These are phyloP conservation scores for Neohortaea acidophila DNA, from an alignment of 495 filamentous ascomycete species.

Conservation along the genomic window DNA sequence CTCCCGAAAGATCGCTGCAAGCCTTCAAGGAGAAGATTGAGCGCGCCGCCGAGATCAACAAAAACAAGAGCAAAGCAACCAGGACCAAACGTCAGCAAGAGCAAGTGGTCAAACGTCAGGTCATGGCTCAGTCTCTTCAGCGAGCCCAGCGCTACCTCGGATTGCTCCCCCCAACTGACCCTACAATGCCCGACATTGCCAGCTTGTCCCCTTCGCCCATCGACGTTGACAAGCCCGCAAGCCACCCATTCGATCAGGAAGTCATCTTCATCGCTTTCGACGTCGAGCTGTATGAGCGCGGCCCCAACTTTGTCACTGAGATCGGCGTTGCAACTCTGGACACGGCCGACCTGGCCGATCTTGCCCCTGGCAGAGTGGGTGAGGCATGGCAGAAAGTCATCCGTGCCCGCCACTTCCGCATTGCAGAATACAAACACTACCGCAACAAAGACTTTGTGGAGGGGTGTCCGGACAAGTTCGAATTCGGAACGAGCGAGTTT, in stretches of 20 bases:
- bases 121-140: slow-evolving; percentile 37
- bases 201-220: slow-evolving; percentile 20
- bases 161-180: slow-evolving; percentile 28
- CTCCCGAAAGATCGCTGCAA: slow-evolving; percentile 24
- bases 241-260: slow-evolving; percentile 32
- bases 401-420: slow-evolving; percentile 56
- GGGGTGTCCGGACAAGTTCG: slow-evolving; percentile 59
- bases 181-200: slow-evolving; percentile 1
- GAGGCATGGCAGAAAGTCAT: slow-evolving; percentile 50
- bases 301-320: slow-evolving; percentile 54
- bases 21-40: slow-evolving; percentile 38
- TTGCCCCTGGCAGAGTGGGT: slow-evolving; percentile 44
- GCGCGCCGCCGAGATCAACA: slow-evolving; percentile 27
- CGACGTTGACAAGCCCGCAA: slow-evolving; percentile 26
- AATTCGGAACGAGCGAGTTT: slow-evolving; percentile 45
- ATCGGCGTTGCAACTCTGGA: slow-evolving; percentile 76
- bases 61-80: slow-evolving; percentile 31
- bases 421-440: slow-evolving; percentile 49
- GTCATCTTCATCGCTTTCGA: slow-evolving; percentile 69
- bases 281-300: slow-evolving; percentile 61
- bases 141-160: slow-evolving; percentile 56
- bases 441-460: slow-evolving; percentile 47
- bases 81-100: slow-evolving; percentile 30
- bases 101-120: slow-evolving; percentile 31
- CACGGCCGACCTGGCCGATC: slow-evolving; percentile 37